A percentile compares a stretch with the other conserved stretches of the same genome.
Conservation (phyloP, 2,329 filamentous ascomycete species). For the Colletotrichum sansevieriae region DNA sequence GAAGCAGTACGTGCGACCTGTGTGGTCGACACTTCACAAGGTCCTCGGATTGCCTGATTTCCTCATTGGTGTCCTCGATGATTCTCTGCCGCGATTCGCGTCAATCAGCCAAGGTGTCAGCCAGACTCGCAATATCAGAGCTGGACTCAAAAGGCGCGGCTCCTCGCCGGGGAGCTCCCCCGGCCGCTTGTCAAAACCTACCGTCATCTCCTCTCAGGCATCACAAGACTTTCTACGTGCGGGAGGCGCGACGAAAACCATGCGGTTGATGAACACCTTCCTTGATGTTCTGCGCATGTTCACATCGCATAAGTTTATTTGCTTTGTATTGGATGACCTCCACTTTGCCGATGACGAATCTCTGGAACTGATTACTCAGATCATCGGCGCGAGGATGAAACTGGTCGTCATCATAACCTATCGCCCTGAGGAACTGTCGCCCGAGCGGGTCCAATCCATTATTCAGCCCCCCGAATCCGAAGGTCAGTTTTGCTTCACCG, state of each 20-base stretch:
- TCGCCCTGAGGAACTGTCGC: conserved; percentile 73
- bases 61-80: conserved; percentile 66
- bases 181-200: conserved; percentile 48
- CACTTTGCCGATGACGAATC: conserved; percentile 93
- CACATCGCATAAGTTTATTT: conserved; percentile 86
- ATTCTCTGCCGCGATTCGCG: conserved; percentile 51
- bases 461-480: conserved; percentile 68
- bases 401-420: conserved; percentile 87
- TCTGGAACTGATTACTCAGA: conserved; percentile 83
- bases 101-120: conserved; percentile 52
- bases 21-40: conserved; percentile 74
- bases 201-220: conserved; percentile 60
- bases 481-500: conserved; percentile 51
- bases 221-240: conserved; percentile 72
- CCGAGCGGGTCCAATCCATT: conserved; percentile 67
- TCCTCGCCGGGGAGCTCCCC: conserved; percentile 64
- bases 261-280: conserved; percentile 88
- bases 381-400: conserved; percentile 82
- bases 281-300: conserved; percentile 87
- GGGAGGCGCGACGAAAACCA: conserved; percentile 71
- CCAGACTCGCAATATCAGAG: conserved; percentile 50
- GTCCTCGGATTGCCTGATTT: conserved; percentile 78
- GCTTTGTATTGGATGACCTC: conserved; percentile 88
- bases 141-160: conserved; percentile 57
- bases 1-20: conserved; percentile 72